Conservation (phyloP, 2,329 filamentous ascomycete genomes). For the Nannizziopsis arthrosporioides region DNA sequence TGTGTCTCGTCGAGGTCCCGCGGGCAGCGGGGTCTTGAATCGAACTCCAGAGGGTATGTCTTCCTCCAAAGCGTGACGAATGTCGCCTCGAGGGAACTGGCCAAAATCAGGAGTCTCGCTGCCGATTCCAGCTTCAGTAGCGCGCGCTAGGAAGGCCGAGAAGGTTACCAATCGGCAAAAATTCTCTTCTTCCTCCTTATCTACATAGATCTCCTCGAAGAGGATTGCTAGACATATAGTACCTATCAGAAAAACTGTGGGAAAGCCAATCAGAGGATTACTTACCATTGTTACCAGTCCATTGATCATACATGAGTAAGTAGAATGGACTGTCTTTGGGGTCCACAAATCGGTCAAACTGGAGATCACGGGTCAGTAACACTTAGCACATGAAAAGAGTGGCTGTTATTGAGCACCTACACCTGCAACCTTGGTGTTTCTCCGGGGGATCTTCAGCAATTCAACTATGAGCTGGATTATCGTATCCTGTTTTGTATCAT, state of each 20-base stretch:
- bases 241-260: too few relatives aligned
- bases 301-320: not conserved
- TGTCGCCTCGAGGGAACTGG: not conserved
- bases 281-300: slow-evolving; percentile 3
- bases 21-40: too few relatives aligned
- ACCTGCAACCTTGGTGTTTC: not conserved
- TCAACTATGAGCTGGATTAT: slow-evolving; percentile 4
- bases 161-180: not conserved
- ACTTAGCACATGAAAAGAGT: not conserved
- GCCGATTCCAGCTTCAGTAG: not conserved
- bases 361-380: too few relatives aligned
- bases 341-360: not conserved
- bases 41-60: not conserved
- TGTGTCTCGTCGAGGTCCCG: slow-evolving; percentile 2
- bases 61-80: not conserved
- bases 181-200: not conserved
- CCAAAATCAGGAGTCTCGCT: not conserved
- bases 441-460: slow-evolving; percentile 4
- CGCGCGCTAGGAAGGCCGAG: not conserved
- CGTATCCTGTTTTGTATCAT: slow-evolving; percentile 7
- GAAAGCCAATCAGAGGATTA: too few relatives aligned
- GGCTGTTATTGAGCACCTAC: not conserved
- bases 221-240: too few relatives aligned
- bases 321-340: not conserved
- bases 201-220: too few relatives aligned